Conservation (phyloP, 1,139 yeast species). For the Yamadazyma pseudoaaseri region DNA sequence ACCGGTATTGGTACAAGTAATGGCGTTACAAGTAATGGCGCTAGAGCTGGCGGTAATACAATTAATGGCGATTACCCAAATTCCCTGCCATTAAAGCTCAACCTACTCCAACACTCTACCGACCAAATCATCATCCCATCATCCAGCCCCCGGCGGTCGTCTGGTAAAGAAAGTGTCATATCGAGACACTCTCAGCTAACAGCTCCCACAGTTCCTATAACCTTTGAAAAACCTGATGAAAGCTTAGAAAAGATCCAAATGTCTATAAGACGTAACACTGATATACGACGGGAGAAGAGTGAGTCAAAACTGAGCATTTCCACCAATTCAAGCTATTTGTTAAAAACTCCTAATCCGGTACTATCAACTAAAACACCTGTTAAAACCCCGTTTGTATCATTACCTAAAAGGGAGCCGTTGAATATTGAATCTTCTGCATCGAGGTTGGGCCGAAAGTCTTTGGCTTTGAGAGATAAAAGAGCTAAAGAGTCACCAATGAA, state of each 20-base stretch:
- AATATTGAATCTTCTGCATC: constrained; percentile 22
- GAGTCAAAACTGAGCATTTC: background rate
- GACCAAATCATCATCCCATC: constrained; percentile 10
- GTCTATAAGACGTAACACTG: constrained; percentile 16
- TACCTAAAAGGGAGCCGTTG: constrained; percentile 43
- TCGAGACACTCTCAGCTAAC: constrained; percentile 9
- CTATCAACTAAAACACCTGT: constrained; percentile 3
- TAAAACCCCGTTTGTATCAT: constrained; percentile 36
- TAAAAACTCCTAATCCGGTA: constrained; percentile 6
- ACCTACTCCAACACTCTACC: background rate
- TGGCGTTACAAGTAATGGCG: no score
- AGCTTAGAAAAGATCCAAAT: constrained; percentile 17
- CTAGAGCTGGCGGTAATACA: no score
- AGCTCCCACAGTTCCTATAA: constrained; percentile 9
- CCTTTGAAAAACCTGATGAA: constrained; percentile 8
- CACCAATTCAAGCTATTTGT: constrained; percentile 1
- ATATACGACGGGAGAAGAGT: constrained; percentile 1
- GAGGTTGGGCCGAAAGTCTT: constrained; percentile 10
- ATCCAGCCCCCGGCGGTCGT: constrained; percentile 6
- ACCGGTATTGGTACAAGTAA: no score
- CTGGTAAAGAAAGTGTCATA: constrained; percentile 6
- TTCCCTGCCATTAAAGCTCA: constrained; percentile 7
- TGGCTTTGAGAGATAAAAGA: constrained; percentile 7
- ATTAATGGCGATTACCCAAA: no score
- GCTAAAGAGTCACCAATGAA: constrained; percentile 14